A percentile compares a stretch with the other conserved stretches of the same genome.
These are phyloP conservation scores for Betula pendula DNA, from an alignment of 306 rosid genomes.

Conservation along the genomic window DNA sequence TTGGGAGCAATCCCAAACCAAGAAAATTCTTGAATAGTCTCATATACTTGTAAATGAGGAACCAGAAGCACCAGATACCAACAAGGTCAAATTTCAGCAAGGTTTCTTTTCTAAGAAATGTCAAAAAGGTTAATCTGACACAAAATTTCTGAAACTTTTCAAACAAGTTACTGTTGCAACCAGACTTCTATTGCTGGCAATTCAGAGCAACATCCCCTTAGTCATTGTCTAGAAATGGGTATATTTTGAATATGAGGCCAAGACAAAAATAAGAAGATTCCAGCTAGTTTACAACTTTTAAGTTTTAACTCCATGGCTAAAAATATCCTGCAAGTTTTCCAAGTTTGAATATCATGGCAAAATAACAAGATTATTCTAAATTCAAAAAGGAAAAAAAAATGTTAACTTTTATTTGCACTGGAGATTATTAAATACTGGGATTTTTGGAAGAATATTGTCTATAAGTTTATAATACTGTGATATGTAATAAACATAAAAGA, in stretches of 20 bases:
- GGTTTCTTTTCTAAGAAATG: background rate
- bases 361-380: background rate
- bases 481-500: background rate
- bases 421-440: background rate
- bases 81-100: too few relatives aligned
- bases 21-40: too few relatives aligned
- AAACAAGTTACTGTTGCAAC: background rate
- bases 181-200: background rate
- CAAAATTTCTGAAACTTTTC: background rate
- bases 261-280: background rate
- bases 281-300: background rate
- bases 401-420: background rate
- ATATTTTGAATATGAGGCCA: background rate
- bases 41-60: too few relatives aligned
- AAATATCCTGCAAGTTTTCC: background rate
- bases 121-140: background rate
- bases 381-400: too few relatives aligned
- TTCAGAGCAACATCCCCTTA: background rate
- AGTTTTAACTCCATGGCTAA: background rate
- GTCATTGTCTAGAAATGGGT: background rate
- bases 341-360: background rate
- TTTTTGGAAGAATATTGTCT: too few relatives aligned
- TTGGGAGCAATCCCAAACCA: too few relatives aligned
- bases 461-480: too few relatives aligned
- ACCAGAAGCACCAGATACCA: too few relatives aligned